Conservation (phyloP, 2,329 filamentous ascomycete species). For the Ceratocystis papillata region DNA sequence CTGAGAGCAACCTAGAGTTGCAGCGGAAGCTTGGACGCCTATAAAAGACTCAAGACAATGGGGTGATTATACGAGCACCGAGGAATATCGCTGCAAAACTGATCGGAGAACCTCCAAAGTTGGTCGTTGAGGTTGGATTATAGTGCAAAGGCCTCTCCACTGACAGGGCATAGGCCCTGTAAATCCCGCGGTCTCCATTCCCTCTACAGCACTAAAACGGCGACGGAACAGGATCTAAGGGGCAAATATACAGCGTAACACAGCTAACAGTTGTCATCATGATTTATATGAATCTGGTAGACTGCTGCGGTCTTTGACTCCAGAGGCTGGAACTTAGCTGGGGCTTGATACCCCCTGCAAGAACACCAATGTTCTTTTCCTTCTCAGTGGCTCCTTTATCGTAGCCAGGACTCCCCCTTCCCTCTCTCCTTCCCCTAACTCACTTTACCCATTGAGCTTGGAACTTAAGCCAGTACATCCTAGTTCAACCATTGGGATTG, state of each 20-base stretch:
- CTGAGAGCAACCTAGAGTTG: background rate
- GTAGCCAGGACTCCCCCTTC: too few species aligned
- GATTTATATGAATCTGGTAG: background rate
- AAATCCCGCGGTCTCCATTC: slow-evolving; percentile 1
- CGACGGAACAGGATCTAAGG: background rate
- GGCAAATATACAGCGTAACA: background rate
- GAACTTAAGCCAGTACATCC: background rate
- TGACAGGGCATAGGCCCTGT: background rate
- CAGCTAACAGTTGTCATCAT: background rate
- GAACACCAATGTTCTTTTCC: too few species aligned
- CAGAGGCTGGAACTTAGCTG: too few species aligned
- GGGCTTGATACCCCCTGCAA: too few species aligned
- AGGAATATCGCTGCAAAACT: background rate
- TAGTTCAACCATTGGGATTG: background rate
- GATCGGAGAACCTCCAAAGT: background rate
- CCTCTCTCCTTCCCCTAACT: too few species aligned
- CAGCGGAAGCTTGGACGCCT: background rate
- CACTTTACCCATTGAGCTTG: background rate
- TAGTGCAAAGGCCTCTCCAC: background rate
- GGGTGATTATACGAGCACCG: background rate
- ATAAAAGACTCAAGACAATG: background rate
- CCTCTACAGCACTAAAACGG: background rate
- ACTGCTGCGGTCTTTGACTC: background rate
- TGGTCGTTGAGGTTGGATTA: background rate
- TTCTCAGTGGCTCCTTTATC: too few species aligned